A percentile compares a stretch with the other conserved stretches of the same genome.
These are phyloP conservation scores for Mucor irregularis DNA, from an alignment of 371 early-diverging fungal species.

Conservation along the genomic window DNA sequence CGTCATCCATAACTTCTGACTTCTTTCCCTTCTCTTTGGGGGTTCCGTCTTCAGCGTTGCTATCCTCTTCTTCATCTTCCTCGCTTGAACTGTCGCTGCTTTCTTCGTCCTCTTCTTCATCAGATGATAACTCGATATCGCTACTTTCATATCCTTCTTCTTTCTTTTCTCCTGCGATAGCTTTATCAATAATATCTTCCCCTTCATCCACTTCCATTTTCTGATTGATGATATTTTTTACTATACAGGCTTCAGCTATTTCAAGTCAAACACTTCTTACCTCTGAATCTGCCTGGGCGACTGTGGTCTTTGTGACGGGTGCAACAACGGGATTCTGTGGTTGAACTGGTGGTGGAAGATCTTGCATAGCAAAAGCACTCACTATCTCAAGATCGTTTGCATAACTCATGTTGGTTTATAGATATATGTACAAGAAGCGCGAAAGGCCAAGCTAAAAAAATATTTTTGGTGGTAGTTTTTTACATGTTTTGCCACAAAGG, in stretches of 20 bases:
- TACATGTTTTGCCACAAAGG: neutral
- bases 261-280: neutral
- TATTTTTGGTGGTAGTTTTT: neutral
- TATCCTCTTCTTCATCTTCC: slow-evolving; percentile 21
- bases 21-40: neutral
- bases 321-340: neutral
- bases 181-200: slow-evolving; percentile 28
- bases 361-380: slow-evolving; percentile 10
- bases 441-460: neutral
- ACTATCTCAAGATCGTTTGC: slow-evolving; percentile 13
- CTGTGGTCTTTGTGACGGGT: neutral
- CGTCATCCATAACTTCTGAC: slow-evolving; percentile 19
- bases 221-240: neutral
- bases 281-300: neutral
- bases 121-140: slow-evolving; percentile 34
- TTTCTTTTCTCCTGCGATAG: slow-evolving; percentile 21
- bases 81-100: slow-evolving; percentile 6
- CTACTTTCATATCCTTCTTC: slow-evolving; percentile 35
- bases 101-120: slow-evolving; percentile 21
- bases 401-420: neutral
- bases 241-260: neutral
- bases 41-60: neutral
- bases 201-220: slow-evolving; percentile 1
- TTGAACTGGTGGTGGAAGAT: neutral
- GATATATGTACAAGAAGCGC: neutral